Conservation (phyloP, 805 yeast species). For the Lipomyces spencermartinsiae region DNA sequence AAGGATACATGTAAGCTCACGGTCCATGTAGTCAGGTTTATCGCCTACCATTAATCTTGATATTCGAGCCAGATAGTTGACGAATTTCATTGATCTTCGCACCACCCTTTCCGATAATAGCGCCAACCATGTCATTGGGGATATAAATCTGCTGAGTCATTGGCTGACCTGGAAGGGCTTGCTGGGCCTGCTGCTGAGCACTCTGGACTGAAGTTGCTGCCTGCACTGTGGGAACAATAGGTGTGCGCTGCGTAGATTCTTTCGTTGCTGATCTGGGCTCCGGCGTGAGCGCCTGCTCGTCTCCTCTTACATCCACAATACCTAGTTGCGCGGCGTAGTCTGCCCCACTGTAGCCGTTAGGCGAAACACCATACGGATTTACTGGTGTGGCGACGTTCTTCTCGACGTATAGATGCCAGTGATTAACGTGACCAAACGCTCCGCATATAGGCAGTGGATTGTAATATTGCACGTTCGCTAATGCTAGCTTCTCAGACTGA, state of each 20-base stretch:
- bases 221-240: constrained; percentile 22
- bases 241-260: not conserved
- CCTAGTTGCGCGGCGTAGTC: constrained; percentile 29
- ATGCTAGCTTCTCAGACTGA: constrained; percentile 23
- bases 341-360: constrained; percentile 30
- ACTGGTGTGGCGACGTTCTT: constrained; percentile 33
- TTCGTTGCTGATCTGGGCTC: not conserved
- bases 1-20: constrained; percentile 62
- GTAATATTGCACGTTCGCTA: constrained; percentile 21
- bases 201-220: constrained; percentile 23
- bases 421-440: constrained; percentile 23
- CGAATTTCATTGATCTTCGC: constrained; percentile 79
- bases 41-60: constrained; percentile 62
- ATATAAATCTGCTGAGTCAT: constrained; percentile 73
- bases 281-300: constrained; percentile 9
- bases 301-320: not conserved
- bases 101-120: constrained; percentile 87
- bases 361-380: constrained; percentile 34
- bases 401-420: constrained; percentile 23
- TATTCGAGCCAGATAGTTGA: constrained; percentile 74
- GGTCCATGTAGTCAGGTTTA: constrained; percentile 71
- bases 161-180: constrained; percentile 34
- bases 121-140: constrained; percentile 79
- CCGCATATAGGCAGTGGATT: constrained; percentile 30
- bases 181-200: constrained; percentile 34